Evolutionary conservation across 2,329 filamentous ascomycete species (phyloP), one percentile per base, ranked within the genome.

Genomic region (Nakataea oryzae): DNA sequence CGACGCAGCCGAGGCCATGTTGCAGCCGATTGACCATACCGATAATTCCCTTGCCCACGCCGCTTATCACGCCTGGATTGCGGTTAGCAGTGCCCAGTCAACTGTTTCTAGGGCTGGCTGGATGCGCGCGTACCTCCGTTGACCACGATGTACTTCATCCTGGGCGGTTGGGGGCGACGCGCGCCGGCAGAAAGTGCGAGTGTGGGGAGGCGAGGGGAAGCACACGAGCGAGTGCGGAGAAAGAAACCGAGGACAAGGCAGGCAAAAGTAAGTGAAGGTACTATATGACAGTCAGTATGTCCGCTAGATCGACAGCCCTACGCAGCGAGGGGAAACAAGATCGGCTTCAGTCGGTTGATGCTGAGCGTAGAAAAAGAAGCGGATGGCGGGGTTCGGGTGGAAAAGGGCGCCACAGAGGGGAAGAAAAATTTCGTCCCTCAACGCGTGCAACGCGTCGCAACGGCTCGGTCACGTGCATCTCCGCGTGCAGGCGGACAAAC

Each of bases 41-140:
- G 24, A 67, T 67, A n/a, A 67, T 67, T 61, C 67, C 67, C 63
- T 68, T 68, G 60, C 67, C 67, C 30, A 68, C 66, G 24, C 67
- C 67, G 21, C 65, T 67, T 21, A 68, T 68, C 55, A 68, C 67
- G 50, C 67, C 67, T 60, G n/a, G 3, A 24, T 3, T 54, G 13
- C 26, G 7, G 32, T 21, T 57, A 24, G 50, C 30, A 24, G 57
- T n/a, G 26, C 30, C 12, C 9, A 7, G 56, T 4, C 30, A n/a
- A 57, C 9, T 2, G 24, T 27, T 21, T 3, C 3, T 9, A 26
- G 9, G 32, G 34, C 7, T 26, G 55, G 9, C 3, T 17, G 4
- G n/a, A 7, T 2, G 26, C 21, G 17, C 3, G n/a, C 29, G 7
- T 55, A 68, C 66, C 66, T 65, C 66, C 66, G 34, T 64, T 66